Conservation (phyloP, 176 grass and related monocot species). For the Pharus latifolius region DNA sequence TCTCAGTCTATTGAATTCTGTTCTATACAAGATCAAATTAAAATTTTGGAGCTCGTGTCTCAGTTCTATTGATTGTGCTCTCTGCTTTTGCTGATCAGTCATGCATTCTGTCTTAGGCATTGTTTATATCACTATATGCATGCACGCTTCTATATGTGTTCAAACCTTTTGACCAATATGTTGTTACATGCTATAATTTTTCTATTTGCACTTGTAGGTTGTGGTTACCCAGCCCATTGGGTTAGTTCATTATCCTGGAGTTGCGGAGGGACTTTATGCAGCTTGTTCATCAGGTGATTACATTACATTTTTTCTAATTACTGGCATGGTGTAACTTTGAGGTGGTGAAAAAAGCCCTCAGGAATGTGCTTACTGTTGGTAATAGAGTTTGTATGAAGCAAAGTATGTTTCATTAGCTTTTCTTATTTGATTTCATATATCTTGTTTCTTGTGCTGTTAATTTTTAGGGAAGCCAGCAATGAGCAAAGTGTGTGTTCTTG, state of each 20-base stretch:
- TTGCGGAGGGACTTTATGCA: slow-evolving; percentile 73
- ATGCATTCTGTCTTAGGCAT: background rate
- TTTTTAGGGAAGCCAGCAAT: slow-evolving; percentile 71
- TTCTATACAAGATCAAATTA: background rate
- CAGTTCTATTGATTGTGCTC: background rate
- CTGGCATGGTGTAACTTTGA: background rate
- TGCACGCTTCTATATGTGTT: background rate
- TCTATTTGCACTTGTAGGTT: slow-evolving; percentile 30
- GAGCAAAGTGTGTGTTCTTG: slow-evolving; percentile 79
- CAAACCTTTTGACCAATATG: background rate
- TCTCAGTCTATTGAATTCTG: background rate
- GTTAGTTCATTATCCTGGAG: slow-evolving; percentile 66
- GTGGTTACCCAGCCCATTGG: slow-evolving; percentile 78
- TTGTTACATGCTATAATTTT: slow-evolving; percentile 1
- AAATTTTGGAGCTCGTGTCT: background rate
- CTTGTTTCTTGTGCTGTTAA: background rate
- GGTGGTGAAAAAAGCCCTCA: background rate
- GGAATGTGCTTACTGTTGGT: background rate
- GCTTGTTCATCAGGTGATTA: slow-evolving; percentile 65
- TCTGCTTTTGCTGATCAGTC: background rate
- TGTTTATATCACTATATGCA: background rate
- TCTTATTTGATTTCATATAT: background rate
- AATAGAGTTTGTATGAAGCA: background rate
- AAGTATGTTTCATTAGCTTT: background rate
- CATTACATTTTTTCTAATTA: background rate